Percentiles rank a stretch among this genome's conserved stretches.
These are phyloP conservation scores for Starmerella davenportii DNA, from an alignment of 805 yeast species.

Conservation along the genomic window DNA sequence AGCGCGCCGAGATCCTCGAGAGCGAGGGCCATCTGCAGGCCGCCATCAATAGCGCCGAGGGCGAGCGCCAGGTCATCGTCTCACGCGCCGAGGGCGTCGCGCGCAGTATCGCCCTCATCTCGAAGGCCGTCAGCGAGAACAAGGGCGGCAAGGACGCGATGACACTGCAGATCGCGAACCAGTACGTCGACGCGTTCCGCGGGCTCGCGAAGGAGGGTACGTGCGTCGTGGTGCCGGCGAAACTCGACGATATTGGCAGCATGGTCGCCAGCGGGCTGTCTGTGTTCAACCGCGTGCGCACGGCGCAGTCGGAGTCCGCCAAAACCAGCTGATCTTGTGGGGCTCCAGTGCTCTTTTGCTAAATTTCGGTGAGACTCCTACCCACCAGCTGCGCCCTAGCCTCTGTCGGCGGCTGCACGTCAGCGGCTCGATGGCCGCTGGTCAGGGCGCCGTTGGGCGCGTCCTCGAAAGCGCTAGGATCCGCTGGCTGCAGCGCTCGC, in stretches of 20 bases:
- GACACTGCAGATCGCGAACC: slow-evolving; percentile 62
- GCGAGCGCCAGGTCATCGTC: slow-evolving; percentile 51
- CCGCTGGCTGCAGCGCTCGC: too few species aligned
- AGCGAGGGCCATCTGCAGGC: slow-evolving; percentile 70
- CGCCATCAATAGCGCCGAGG: slow-evolving; percentile 69
- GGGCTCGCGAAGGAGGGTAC: slow-evolving; percentile 68
- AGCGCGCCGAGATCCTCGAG: slow-evolving; percentile 73
- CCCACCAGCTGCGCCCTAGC: too few species aligned
- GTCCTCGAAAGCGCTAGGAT: too few species aligned
- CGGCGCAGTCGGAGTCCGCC: background rate
- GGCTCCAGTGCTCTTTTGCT: too few species aligned
- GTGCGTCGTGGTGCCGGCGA: slow-evolving; percentile 61
- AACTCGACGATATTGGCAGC: slow-evolving; percentile 53
- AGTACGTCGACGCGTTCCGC: slow-evolving; percentile 64
- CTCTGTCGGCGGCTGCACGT: too few species aligned
- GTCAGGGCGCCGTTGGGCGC: too few species aligned
- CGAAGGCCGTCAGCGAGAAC: slow-evolving; percentile 47
- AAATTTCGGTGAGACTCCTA: too few species aligned
- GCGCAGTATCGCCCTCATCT: slow-evolving; percentile 43
- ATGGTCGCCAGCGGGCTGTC: slow-evolving; percentile 64
- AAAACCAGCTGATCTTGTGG: background rate
- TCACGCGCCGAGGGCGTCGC: slow-evolving; percentile 75
- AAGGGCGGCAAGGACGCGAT: slow-evolving; percentile 65
- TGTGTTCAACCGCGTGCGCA: slow-evolving; percentile 32
- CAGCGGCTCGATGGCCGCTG: too few species aligned